Evolutionary conservation across 805 yeast genomes (phyloP), one percentile per base, ranked within the genome.

Genomic region (Nakazawaea ishiwadae): DNA sequence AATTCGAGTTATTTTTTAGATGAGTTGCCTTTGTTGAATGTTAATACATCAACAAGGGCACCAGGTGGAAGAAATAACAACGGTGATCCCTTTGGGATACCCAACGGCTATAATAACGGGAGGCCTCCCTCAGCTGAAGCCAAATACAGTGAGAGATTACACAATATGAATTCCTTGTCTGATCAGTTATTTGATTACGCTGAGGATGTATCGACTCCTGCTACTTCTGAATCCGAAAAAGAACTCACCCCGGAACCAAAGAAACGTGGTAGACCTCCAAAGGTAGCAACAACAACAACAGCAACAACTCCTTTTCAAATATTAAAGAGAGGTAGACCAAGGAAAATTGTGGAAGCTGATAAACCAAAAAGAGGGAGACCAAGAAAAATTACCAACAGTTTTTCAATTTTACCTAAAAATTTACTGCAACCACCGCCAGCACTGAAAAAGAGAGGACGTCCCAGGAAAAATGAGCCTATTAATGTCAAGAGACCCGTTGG

Each of bases 341-440:
- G 27, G 5, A 24, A 24, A 5, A 24, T 24, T 5, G 27, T 10
- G 12, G 5, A 24, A 16, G 4, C 20, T 7, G 20, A 7, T 4
- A 5, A 4, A 9, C 56, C 51, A 67, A 73, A 51, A 67, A 70
- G 56, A 60, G 79, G 79, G 11, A 58, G 79, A 48, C 78, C 78
- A 2, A 58, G 77, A 48, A 73, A 73, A 49, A 67, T 67, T 41
- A 72, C 76, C n/a, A n/a, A n/a, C n/a, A n/a, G n/a, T n/a, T n/a
- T n/a, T n/a, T n/a, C n/a, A n/a, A n/a, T n/a, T n/a, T n/a, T n/a
- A n/a, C n/a, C n/a, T n/a, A n/a, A n/a, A n/a, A n/a, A n/a, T n/a
- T n/a, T 1, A 55, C 65, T n/a, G 74, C 66, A 12, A 9, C 35
- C 6, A 31, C 5, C 21, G 35, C 4, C n/a, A 4, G 23, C 31